Evolutionary conservation across 2,329 filamentous ascomycete genomes (phyloP), one percentile per base, ranked within the genome.

Genomic region (Colletotrichum coccodes): DNA sequence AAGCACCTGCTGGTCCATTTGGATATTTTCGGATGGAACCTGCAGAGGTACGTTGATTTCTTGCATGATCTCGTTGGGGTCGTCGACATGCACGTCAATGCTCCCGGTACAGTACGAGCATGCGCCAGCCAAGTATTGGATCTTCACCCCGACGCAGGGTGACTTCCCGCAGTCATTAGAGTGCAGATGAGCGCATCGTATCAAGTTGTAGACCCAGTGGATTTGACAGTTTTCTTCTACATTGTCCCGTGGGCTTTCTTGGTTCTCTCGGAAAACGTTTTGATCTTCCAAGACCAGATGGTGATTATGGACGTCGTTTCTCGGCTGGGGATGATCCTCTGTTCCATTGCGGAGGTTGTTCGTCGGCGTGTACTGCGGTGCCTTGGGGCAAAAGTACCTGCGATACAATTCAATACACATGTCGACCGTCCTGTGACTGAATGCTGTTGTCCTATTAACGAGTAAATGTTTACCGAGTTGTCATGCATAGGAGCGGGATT

Each of bases 381-480:
- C 46, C 32, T 58, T 68, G 46, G 65, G 53, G 53, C 65, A 68
- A 56, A 59, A 16, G 14, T 65, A 68, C 23, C 61, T 58, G 53
- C 65, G 65, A 53, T 53, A 68, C 28, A 68, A 18, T 38, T 30
- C 11, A n/a, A 65, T 47, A 7, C 65, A 68, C 65, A 68, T 68
- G 18, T 47, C 11, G 40, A 1, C 9, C 7, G 16, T 2, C 12
- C 12, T 11, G 8, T 36, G n/a, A n/a, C 36, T 12, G 2, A 6
- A 14, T 46, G 7, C 14, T 18, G 28, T 12, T 47, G 8, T 2
- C 3, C 12, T 47, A n/a, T 18, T 18, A 7, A 1, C 3, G n/a
- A 6, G 4, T 12, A 46, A n/a, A 42, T n/a, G 56, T 26, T 59
- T 58, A 14, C 11, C 16, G 12, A 12, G 21, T 36, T 34, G 42